phyloP scores from a whole-genome alignment of 495 filamentous ascomycete species.

The Glonium stellatum region DNA sequence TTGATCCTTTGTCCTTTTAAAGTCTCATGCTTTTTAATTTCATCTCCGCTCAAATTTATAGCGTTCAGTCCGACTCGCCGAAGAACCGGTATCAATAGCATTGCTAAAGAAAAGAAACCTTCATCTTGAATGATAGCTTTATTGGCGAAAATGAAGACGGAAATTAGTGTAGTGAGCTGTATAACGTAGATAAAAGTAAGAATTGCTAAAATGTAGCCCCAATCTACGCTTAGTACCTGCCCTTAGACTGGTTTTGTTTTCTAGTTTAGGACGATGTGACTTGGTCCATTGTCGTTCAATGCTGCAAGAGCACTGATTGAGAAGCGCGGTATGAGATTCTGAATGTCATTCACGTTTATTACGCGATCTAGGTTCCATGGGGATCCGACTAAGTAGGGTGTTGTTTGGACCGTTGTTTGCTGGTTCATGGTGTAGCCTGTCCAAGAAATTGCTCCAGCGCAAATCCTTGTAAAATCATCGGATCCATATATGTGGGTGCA shows the following conservation, averaged over 20 bases:
- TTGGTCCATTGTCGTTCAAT: constrained; percentile 22
- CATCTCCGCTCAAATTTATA: constrained; percentile 20
- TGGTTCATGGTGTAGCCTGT: constrained; percentile 15
- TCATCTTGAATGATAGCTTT: constrained; percentile 26
- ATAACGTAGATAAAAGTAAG: constrained; percentile 19
- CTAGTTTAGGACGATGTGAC: constrained; percentile 16
- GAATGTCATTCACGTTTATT: constrained; percentile 11
- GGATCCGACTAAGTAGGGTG: constrained; percentile 12
- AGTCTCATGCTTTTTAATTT: constrained; percentile 23
- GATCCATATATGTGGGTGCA: constrained; percentile 15
- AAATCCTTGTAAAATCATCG: constrained; percentile 24
- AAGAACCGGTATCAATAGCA: constrained; percentile 23
- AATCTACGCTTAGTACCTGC: constrained; percentile 21
- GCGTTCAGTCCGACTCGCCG: constrained; percentile 17
- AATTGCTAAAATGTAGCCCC: constrained; percentile 15
- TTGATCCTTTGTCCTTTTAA: constrained; percentile 17
- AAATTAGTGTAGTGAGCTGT: constrained; percentile 22
- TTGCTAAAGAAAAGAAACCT: constrained; percentile 20
- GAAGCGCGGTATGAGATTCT: constrained; percentile 16
- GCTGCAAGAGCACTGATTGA: constrained; percentile 23
- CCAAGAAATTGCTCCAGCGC: constrained; percentile 22
- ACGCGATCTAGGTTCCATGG: constrained; percentile 19
- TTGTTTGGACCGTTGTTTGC: constrained; percentile 4
- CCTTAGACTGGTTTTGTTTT: constrained; percentile 13
- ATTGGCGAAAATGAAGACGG: constrained; percentile 16